A percentile compares a stretch with the other conserved stretches of the same genome.
Evolutionary conservation across 1,139 yeast genomes (phyloP).

Genomic region (Suzukiozyma palmioleophila): DNA sequence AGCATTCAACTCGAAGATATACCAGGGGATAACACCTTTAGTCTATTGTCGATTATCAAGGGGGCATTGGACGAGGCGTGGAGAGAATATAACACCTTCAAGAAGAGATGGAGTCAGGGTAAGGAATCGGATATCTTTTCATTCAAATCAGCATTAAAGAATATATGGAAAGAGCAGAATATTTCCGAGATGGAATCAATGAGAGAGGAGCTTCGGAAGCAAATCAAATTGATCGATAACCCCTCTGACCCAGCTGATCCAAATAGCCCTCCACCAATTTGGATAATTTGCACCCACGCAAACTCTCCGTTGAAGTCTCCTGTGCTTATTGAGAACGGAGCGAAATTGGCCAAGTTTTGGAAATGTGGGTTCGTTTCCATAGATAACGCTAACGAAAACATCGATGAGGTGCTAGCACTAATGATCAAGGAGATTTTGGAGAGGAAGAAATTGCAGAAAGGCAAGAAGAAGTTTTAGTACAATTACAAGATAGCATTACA

Average conservation of each 20-base stretch:
- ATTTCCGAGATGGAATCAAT: conserved; percentile 15
- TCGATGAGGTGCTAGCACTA: conserved; percentile 52
- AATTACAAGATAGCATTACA: too few species aligned
- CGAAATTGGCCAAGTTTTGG: conserved; percentile 54
- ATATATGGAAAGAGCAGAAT: conserved; percentile 47
- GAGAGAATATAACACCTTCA: conserved; percentile 58
- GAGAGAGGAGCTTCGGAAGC: conserved; percentile 14
- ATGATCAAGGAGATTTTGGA: conserved; percentile 59
- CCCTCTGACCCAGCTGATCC: conserved; percentile 44
- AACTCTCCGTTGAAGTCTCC: conserved; percentile 57
- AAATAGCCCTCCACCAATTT: conserved; percentile 59
- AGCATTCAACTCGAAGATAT: conserved; percentile 6
- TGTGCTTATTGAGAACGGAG: conserved; percentile 51
- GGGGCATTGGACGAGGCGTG: conserved; percentile 66
- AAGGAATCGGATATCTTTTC: conserved; percentile 65
- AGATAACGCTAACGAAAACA: conserved; percentile 45
- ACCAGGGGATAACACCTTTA: conserved; percentile 30
- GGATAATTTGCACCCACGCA: conserved; percentile 61
- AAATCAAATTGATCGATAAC: conserved; percentile 15
- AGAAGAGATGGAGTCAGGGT: conserved; percentile 53
- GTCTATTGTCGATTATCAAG: conserved; percentile 44
- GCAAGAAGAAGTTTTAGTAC: conserved; percentile 1
- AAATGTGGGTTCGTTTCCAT: conserved; percentile 58
- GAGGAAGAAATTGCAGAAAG: conserved; percentile 20
- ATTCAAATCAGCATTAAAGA: conserved; percentile 51